A percentile compares a stretch with the other conserved stretches of the same genome.
phyloP scores from a whole-genome alignment of 176 grass and related monocot species.

The Pontederia paniculata region DNA sequence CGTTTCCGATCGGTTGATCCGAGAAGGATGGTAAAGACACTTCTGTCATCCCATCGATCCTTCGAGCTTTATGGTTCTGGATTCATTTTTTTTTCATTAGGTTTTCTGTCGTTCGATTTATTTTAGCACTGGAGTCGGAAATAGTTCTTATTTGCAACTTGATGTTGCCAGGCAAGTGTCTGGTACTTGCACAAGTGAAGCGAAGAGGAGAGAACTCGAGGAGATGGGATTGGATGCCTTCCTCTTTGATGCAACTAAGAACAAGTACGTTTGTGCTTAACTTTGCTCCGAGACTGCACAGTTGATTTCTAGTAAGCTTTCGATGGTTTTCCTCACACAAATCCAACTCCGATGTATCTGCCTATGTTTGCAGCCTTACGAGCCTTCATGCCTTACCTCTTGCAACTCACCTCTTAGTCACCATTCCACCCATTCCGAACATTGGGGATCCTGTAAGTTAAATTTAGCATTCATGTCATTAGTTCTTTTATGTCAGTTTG shows the following conservation, averaged over 20 bases:
- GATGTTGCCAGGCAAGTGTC: slow-evolving; percentile 40
- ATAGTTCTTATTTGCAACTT: background rate
- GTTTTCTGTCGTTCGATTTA: background rate
- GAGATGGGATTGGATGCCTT: slow-evolving; percentile 43
- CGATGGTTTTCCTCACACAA: no score
- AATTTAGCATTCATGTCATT: background rate
- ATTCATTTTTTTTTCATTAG: background rate
- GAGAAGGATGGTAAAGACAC: slow-evolving; percentile 39
- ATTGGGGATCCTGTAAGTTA: slow-evolving; percentile 69
- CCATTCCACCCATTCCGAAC: slow-evolving; percentile 48
- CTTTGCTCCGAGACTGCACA: no score
- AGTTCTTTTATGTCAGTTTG: background rate
- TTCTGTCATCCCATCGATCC: background rate
- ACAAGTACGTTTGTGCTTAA: slow-evolving; percentile 20
- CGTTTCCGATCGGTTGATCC: slow-evolving; percentile 37
- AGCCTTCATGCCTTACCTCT: slow-evolving; percentile 26
- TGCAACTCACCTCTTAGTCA: slow-evolving; percentile 61
- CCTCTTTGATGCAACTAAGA: slow-evolving; percentile 42
- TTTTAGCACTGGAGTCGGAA: background rate
- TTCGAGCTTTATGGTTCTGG: background rate
- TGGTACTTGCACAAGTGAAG: slow-evolving; percentile 43
- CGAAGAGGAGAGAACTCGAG: slow-evolving; percentile 45
- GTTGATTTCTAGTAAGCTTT: no score
- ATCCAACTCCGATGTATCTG: background rate
- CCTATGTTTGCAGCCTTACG: slow-evolving; percentile 25